Base-by-base conservation (phyloP, 2,329 filamentous ascomycete species). In the Penicillium paneum region DNA sequence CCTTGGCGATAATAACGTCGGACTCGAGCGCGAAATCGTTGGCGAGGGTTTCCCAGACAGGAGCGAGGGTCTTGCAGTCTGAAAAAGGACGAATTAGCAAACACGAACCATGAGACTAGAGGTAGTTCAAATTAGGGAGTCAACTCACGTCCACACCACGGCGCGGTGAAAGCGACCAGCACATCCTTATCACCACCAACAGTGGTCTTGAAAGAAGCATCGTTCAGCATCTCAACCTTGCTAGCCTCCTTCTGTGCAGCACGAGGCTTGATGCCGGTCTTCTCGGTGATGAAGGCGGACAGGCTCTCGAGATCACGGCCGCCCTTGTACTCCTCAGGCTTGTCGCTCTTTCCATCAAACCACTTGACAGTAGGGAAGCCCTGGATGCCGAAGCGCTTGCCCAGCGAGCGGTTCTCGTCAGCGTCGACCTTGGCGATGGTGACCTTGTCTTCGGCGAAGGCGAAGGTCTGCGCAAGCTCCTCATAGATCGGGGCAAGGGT, bases 31-130 rank as follows among this genome's bases (percentile, higher is more conserved):
- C 81, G 76, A 92, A 99, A 76, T 91, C 89, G 58, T 80, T 80
- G 59, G 94, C 93, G 61, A 97, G 79, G 49, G 84, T 84, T 77
- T 99, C 94, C 90, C 91, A 99, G 64, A 81, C 83, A 41, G 94
- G 94, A 45, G 92, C 92, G 60, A 99, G 87, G 67, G 70, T 87
- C 82, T 99, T 99, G 89, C 94, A 99, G 84, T 99, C 94, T 97
- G 71, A 42, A 56, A 15, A 28, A 44, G 21, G 19, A 21, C 36
- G 51, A 34, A 34, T 60, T 57, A 60, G 53, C 28, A 29, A 41
- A 46, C n/a, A 38, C 12, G 17, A 41, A 35, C 12, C 15, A 56
- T 13, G 54, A 48, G 44, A 55, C 28, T 34, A 19, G 38, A 49
- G 45, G 12, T 55, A 26, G 45, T 12, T 55, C 45, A 46, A 32